Evolutionary conservation across 441 rosid species (phyloP), one percentile per base, ranked within the genome.

Genomic region (Dalechampia spathulata): DNA sequence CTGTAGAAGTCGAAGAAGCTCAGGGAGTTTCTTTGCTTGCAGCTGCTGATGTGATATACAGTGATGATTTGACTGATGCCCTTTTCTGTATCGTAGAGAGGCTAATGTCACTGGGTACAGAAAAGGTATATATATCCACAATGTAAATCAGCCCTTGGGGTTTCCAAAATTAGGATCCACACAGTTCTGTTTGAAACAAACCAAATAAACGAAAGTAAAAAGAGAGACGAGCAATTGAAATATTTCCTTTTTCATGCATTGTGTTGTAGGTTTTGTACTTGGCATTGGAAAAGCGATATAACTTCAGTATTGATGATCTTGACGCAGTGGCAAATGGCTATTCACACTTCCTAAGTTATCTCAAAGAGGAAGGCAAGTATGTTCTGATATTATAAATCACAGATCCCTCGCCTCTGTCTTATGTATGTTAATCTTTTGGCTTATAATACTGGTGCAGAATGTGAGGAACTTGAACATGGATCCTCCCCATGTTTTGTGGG

Each of bases 271-370:
- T 84, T 47, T 66, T 92, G 49, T 92, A 86, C 71, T 62, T 88
- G 76, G 91, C 86, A 9, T 46, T 92, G 79, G 96, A 88, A 76
- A 88, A 88, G 65, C 89, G 91, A 41, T 92, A 84, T 75, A 88
- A 92, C 72, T 92, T 88, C 76, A 92, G 86, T 63, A 61, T 92
- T 16, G 65, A 75, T 43, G 90, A 88, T 67, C 82, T 78, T 19
- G 70, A 82, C 55, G 76, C 74, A 44, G 94, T 86, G 58, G 91
- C 91, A 43, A 86, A 88, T 71, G 90, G 96, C 38, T 92, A 92
- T 74, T 70, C 83, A 3, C 81, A 66, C 57, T 92, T 92, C 63
- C 74, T 72, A 67, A 78, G 86, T 72, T 75, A 70, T 57, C 21
- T 88, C 54, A 69, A 62, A 47, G 80, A 68, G 34, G 78, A 59